Conservation (phyloP, 1,139 yeast species). For the Debaryomycetaceae sp. region DNA sequence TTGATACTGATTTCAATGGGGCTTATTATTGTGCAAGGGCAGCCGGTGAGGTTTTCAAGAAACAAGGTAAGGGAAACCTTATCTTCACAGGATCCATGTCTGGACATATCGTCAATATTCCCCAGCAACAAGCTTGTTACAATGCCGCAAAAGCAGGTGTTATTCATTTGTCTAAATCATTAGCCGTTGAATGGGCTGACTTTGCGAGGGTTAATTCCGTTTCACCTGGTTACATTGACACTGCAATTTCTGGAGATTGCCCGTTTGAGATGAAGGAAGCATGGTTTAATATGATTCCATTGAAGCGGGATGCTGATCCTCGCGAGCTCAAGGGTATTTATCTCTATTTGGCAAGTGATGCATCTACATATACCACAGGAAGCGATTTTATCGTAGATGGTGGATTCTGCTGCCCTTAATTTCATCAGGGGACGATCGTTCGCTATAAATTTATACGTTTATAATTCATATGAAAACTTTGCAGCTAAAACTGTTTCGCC, state of each 20-base stretch:
- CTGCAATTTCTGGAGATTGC: constrained; percentile 50
- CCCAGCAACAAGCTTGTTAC: constrained; percentile 55
- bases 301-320: constrained; percentile 38
- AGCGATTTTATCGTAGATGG: constrained; percentile 46
- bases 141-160: constrained; percentile 59
- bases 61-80: constrained; percentile 49
- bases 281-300: constrained; percentile 36
- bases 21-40: constrained; percentile 58
- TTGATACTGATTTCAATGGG: constrained; percentile 54
- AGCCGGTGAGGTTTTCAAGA: constrained; percentile 48
- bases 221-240: constrained; percentile 54
- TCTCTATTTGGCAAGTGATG: constrained; percentile 38
- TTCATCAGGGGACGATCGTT: too few species aligned
- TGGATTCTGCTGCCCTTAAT: constrained; percentile 27
- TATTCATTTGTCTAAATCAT: constrained; percentile 48
- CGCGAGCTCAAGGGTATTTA: constrained; percentile 41
- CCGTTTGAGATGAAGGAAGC: constrained; percentile 30
- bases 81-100: constrained; percentile 64
- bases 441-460: too few species aligned
- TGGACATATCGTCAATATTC: constrained; percentile 54
- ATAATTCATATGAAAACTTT: too few species aligned
- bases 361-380: constrained; percentile 42
- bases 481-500: too few species aligned
- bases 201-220: constrained; percentile 56
- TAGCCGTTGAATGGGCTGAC: constrained; percentile 53